Conservation (phyloP, 305 asterid species). For the Stenogyne calaminthoides region DNA sequence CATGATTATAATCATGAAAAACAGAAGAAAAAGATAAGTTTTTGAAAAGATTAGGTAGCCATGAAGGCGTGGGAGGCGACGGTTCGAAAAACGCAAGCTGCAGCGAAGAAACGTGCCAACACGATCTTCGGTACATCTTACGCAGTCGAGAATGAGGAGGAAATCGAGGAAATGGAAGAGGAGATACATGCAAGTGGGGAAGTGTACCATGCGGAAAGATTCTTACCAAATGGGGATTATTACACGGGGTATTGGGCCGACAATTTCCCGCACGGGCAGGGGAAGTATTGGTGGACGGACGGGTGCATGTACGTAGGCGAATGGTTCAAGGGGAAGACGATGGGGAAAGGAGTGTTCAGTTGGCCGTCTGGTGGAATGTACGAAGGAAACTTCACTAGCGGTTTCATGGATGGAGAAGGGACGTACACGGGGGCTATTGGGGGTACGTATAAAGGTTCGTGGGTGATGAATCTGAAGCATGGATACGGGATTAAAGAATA, state of each 20-base stretch:
- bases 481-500: conserved; percentile 58
- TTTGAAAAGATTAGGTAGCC: conserved; percentile 17
- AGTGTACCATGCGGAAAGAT: conserved; percentile 73
- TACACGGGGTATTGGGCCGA: conserved; percentile 83
- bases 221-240: conserved; percentile 88
- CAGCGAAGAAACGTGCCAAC: conserved; percentile 88
- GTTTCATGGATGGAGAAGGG: conserved; percentile 84
- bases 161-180: conserved; percentile 39
- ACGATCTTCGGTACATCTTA: conserved; percentile 69
- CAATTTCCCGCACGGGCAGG: conserved; percentile 68
- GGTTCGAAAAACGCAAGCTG: conserved; percentile 83
- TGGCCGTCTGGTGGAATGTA: conserved; percentile 79
- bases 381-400: conserved; percentile 81
- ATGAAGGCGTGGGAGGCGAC: conserved; percentile 99
- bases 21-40: background rate
- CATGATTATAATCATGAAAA: background rate
- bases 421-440: conserved; percentile 60
- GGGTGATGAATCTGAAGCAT: conserved; percentile 72
- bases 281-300: conserved; percentile 93
- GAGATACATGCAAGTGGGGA: conserved; percentile 61
- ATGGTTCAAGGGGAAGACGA: conserved; percentile 64
- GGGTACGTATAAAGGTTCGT: conserved; percentile 52
- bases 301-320: conserved; percentile 82
- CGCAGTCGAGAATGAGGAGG: conserved; percentile 44
- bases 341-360: conserved; percentile 60